phyloP scores from a whole-genome alignment of 2,329 filamentous ascomycete genomes.

The Cordyceps fumosorosea region DNA sequence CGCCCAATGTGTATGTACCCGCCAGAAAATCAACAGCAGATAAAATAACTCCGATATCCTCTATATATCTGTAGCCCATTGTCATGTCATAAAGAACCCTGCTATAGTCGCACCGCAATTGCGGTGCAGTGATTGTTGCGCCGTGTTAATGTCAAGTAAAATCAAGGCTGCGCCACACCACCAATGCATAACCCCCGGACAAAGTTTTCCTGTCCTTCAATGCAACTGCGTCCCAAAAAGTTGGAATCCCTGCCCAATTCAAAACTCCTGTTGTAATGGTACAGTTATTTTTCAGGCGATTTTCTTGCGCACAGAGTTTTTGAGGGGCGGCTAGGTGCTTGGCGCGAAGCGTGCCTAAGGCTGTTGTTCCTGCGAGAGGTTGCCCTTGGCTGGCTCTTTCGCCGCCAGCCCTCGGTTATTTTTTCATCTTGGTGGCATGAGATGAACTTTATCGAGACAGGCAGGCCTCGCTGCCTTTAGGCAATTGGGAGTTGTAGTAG shows the following conservation, averaged over 20 bases:
- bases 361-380: background rate
- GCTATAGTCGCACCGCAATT: background rate
- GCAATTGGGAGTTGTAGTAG: conserved; percentile 22
- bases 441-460: background rate
- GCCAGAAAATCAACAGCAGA: background rate
- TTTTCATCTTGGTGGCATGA: background rate
- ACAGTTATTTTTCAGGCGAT: background rate
- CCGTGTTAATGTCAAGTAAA: conserved; percentile 1
- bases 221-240: background rate
- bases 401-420: background rate
- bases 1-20: background rate
- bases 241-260: background rate
- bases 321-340: background rate
- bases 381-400: background rate
- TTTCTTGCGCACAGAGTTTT: conserved; percentile 1
- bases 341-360: background rate
- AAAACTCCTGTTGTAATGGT: conserved; percentile 2
- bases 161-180: background rate
- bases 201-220: background rate
- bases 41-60: conserved; percentile 2
- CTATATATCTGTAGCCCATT: conserved; percentile 5
- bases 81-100: conserved; percentile 1
- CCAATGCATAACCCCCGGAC: background rate
- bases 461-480: conserved; percentile 5
- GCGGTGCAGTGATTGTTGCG: conserved; percentile 3